These are phyloP conservation scores for Phytophthora tubulina DNA, from an alignment of 352 stramenopile species.

Conservation along the genomic window DNA sequence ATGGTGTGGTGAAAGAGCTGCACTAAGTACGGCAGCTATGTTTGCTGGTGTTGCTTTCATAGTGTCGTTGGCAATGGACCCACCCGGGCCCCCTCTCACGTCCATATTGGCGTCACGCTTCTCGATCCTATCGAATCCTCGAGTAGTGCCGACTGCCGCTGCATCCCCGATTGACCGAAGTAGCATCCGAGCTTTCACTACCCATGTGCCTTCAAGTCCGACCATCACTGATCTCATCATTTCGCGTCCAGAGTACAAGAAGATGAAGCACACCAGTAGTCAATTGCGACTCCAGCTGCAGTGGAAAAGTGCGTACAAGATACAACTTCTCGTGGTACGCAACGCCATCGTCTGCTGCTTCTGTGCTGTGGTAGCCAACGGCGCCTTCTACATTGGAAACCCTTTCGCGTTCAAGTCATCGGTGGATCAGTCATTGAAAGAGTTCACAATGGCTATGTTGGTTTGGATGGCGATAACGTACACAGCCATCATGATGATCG, in stretches of 20 bases:
- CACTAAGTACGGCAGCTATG: conserved; percentile 38
- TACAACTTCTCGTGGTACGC: conserved; percentile 24
- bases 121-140: conserved; percentile 17
- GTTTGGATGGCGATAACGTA: conserved; percentile 42
- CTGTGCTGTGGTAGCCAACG: conserved; percentile 37
- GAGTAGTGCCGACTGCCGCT: background rate
- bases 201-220: conserved; percentile 1
- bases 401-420: conserved; percentile 36
- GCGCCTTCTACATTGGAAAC: conserved; percentile 40
- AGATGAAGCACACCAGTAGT: conserved; percentile 25
- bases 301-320: conserved; percentile 23
- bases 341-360: conserved; percentile 35
- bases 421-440: conserved; percentile 34
- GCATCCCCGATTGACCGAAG: too few species aligned
- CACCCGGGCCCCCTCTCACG: background rate
- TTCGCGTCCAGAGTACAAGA: background rate
- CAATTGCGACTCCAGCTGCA: conserved; percentile 28
- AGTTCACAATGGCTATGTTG: conserved; percentile 41
- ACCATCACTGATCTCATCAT: conserved; percentile 5
- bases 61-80: conserved; percentile 5
- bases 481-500: conserved; percentile 17
- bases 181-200: too few species aligned
- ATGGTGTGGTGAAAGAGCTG: background rate
- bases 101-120: background rate
- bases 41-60: background rate